Conservation (phyloP, 2,329 filamentous ascomycete genomes). For the Pyricularia sp. region DNA sequence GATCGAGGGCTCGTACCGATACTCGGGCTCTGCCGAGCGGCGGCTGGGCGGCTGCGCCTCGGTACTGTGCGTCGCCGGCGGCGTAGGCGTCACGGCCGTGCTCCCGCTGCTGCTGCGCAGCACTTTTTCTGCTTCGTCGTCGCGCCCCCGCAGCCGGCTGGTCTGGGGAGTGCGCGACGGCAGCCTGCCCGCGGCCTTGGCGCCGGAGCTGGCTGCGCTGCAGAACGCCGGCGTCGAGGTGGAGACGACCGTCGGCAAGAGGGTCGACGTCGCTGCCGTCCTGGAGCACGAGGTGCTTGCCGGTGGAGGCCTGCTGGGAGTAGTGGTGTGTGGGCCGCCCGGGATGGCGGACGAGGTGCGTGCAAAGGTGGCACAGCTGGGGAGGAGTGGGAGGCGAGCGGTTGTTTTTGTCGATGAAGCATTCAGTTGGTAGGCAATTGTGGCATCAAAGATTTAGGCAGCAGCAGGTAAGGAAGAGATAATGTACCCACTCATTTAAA, state of each 20-base stretch:
- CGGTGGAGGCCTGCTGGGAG: slow-evolving; percentile 10
- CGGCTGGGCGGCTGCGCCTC: slow-evolving; percentile 16
- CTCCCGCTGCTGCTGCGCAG: slow-evolving; percentile 15
- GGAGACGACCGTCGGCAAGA: slow-evolving; percentile 11
- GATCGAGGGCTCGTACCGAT: slow-evolving; percentile 19
- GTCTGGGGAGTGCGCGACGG: slow-evolving; percentile 16
- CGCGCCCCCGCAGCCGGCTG: slow-evolving; percentile 10
- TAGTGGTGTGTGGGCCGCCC: slow-evolving; percentile 20
- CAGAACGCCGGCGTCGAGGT: not conserved
- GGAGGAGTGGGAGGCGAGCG: slow-evolving; percentile 10
- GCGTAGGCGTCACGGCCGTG: slow-evolving; percentile 21
- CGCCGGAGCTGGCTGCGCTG: not conserved
- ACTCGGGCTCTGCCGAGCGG: slow-evolving; percentile 7
- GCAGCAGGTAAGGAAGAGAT: no score
- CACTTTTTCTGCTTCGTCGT: not conserved
- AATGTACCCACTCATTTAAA: no score
- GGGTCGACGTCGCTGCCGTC: slow-evolving; percentile 14
- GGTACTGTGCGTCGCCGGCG: slow-evolving; percentile 21
- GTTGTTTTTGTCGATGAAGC: slow-evolving; percentile 15
- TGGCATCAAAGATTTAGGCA: no score
- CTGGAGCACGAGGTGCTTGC: slow-evolving; percentile 13
- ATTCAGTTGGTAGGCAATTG: slow-evolving; percentile 14
- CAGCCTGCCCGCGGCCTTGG: slow-evolving; percentile 13
- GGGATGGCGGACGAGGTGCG: slow-evolving; percentile 20
- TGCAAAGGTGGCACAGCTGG: slow-evolving; percentile 14